Conservation (phyloP, 768 basidiomycete genomes). For the Collybia sordida region DNA sequence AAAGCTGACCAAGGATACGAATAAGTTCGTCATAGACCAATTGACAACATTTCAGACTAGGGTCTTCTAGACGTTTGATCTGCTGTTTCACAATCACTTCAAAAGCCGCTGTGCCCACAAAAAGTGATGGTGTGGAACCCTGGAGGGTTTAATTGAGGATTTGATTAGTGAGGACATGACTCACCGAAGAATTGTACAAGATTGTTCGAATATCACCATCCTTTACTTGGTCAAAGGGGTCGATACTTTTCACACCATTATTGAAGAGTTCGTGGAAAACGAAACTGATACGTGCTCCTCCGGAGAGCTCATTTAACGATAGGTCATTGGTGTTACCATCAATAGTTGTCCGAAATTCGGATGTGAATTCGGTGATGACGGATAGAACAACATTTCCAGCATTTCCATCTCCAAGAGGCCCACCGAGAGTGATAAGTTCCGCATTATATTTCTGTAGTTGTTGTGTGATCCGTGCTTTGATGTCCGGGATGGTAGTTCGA, state of each 20-base stretch:
- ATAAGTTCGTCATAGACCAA: slow-evolving; percentile 97
- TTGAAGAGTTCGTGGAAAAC: slow-evolving; percentile 99
- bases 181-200: slow-evolving; percentile 94
- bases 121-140: slow-evolving; percentile 95
- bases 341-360: slow-evolving; percentile 94
- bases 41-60: slow-evolving; percentile 89
- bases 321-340: slow-evolving; percentile 98
- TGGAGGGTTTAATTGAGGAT: slow-evolving; percentile 26
- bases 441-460: slow-evolving; percentile 87
- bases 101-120: slow-evolving; percentile 96
- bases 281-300: slow-evolving; percentile 97
- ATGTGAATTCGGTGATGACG: slow-evolving; percentile 98
- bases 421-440: slow-evolving; percentile 84
- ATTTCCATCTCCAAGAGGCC: slow-evolving; percentile 79
- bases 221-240: slow-evolving; percentile 99
- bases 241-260: slow-evolving; percentile 92
- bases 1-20: slow-evolving; percentile 88
- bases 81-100: slow-evolving; percentile 99
- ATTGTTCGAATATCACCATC: slow-evolving; percentile 97
- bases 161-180: slow-evolving; percentile 24
- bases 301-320: slow-evolving; percentile 93
- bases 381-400: slow-evolving; percentile 90
- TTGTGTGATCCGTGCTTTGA: slow-evolving; percentile 91
- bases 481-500: slow-evolving; percentile 95
- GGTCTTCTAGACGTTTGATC: slow-evolving; percentile 95